A percentile compares a stretch with the other conserved stretches of the same genome.
Evolutionary conservation across 306 rosid species (phyloP).

Genomic region (Castanea mollissima): DNA sequence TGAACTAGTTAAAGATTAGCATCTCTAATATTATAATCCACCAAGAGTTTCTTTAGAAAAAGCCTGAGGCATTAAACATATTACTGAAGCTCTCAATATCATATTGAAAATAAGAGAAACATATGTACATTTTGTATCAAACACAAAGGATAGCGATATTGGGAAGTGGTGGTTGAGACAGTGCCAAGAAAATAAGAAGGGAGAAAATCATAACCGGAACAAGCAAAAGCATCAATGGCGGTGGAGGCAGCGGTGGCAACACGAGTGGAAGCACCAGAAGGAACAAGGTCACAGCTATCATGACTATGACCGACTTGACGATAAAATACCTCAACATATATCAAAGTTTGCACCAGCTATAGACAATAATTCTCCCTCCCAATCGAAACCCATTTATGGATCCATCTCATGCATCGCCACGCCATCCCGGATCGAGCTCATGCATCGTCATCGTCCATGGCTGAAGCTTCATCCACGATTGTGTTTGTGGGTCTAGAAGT

Average conservation of each 20-base stretch:
- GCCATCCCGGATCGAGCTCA: neutral
- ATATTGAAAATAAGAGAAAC: too few relatives aligned
- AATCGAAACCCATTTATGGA: neutral
- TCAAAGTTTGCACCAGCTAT: neutral
- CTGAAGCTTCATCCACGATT: neutral
- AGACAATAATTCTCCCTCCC: neutral
- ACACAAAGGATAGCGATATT: too few relatives aligned
- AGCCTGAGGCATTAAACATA: too few relatives aligned
- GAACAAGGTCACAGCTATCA: slow-evolving; percentile 14
- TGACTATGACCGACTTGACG: slow-evolving; percentile 14
- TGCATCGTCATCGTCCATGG: neutral
- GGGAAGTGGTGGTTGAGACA: slow-evolving; percentile 6
- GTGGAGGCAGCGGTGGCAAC: slow-evolving; percentile 42
- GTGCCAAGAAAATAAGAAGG: slow-evolving; percentile 25
- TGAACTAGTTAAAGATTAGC: too few relatives aligned
- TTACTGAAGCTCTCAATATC: too few relatives aligned
- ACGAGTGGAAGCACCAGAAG: slow-evolving; percentile 33
- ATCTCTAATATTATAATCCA: too few relatives aligned
- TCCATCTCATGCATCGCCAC: neutral
- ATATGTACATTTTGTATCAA: too few relatives aligned
- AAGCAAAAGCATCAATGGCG: slow-evolving; percentile 31
- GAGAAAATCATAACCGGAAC: slow-evolving; percentile 26
- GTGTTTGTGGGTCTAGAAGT: neutral
- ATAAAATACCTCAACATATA: slow-evolving; percentile 18
- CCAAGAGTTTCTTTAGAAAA: too few relatives aligned